Percentiles rank a stretch among this genome's conserved stretches.
These are phyloP conservation scores for Camelina hispida DNA, from an alignment of 345 rosid genomes.

Conservation along the genomic window DNA sequence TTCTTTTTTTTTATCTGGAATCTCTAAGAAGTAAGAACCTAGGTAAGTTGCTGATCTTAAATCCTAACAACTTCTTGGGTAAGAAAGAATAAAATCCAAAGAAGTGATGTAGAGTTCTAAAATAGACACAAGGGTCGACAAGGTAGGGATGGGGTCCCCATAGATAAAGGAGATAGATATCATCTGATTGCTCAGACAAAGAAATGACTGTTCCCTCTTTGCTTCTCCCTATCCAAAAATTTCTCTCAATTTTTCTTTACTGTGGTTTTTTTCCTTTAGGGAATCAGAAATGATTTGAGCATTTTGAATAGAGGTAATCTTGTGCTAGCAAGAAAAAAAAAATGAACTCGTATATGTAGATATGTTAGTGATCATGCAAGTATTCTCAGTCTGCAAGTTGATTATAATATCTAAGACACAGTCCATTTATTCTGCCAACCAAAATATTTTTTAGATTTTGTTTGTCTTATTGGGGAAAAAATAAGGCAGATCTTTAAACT, in stretches of 20 bases:
- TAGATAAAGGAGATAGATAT: conserved; percentile 15
- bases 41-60: not conserved
- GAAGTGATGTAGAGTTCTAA: conserved; percentile 16
- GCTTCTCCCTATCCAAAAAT: not conserved
- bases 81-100: conserved; percentile 26
- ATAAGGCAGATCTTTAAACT: conserved; percentile 5
- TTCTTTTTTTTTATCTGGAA: not conserved
- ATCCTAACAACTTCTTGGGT: conserved; percentile 8
- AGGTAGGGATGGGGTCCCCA: conserved; percentile 19
- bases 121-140: conserved; percentile 24
- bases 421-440: conserved; percentile 1
- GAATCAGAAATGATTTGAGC: conserved; percentile 2
- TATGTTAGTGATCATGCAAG: conserved; percentile 10
- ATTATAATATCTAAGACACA: not conserved
- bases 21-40: conserved; percentile 1
- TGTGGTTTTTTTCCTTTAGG: not conserved
- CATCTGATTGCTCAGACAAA: conserved; percentile 23
- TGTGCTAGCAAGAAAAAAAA: not conserved
- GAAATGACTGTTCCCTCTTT: conserved; percentile 21
- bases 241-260: not conserved
- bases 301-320: not conserved
- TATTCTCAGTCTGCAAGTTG: not conserved
- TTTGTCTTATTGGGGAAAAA: not conserved
- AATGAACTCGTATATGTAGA: not conserved
- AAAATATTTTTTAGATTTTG: not conserved